A percentile compares a stretch with the other conserved stretches of the same genome.
Conservation (phyloP, 352 stramenopile species). For the Pilasporangium apinafurcum region DNA sequence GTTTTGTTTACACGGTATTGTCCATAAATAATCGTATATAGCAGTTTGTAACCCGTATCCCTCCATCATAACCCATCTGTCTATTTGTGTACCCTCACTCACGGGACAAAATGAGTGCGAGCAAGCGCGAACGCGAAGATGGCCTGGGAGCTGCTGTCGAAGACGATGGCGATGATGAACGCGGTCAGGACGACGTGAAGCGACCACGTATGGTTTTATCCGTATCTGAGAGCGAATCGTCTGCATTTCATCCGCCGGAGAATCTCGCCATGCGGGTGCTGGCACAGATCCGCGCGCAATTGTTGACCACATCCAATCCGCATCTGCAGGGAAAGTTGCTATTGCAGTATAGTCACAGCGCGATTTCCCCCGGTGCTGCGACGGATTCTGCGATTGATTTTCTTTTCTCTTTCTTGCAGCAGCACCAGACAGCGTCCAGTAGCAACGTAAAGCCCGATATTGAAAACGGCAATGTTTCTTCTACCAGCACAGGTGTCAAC, state of each 20-base stretch:
- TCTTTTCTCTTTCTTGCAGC: constrained; percentile 72
- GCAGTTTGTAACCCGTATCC: too few species aligned
- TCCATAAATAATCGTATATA: too few species aligned
- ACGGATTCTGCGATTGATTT: constrained; percentile 71
- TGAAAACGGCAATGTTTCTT: constrained; percentile 5
- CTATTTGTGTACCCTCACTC: too few species aligned
- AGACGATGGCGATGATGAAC: not conserved
- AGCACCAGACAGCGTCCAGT: constrained; percentile 29
- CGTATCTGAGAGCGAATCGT: not conserved
- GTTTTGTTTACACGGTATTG: too few species aligned
- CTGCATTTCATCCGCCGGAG: too few species aligned
- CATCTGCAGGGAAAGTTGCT: constrained; percentile 65
- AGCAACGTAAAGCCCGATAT: not conserved
- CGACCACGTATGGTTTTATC: constrained; percentile 2
- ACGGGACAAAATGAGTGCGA: not conserved
- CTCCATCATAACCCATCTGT: too few species aligned
- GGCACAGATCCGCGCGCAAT: constrained; percentile 25
- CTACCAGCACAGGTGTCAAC: constrained; percentile 3
- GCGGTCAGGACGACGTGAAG: not conserved
- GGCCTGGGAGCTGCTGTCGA: not conserved
- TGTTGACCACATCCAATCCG: constrained; percentile 30
- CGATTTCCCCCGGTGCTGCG: constrained; percentile 30
- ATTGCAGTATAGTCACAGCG: constrained; percentile 41
- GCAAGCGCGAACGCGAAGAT: not conserved
- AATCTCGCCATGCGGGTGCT: too few species aligned